Evolutionary conservation across 2,329 filamentous ascomycete genomes (phyloP).

Genomic region (Aspergillus fructus): DNA sequence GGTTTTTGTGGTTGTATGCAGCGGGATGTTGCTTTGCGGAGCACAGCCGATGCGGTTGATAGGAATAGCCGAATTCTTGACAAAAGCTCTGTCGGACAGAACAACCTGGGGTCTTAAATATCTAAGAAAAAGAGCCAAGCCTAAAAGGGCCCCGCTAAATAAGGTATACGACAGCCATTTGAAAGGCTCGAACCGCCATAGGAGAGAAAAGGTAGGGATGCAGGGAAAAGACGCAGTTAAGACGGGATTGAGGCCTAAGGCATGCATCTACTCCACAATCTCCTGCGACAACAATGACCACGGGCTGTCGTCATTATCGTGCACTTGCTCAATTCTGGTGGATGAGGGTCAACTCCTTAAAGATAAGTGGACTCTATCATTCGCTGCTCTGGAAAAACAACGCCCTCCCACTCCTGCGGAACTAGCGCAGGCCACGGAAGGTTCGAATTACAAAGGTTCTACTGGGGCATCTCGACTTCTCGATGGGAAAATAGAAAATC

Average conservation of each 20-base stretch:
- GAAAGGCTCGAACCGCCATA: neutral
- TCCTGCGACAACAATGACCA: neutral
- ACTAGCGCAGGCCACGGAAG: neutral
- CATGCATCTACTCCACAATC: neutral
- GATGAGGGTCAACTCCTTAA: neutral
- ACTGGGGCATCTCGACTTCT: neutral
- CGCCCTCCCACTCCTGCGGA: neutral
- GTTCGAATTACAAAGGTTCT: neutral
- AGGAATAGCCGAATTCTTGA: neutral
- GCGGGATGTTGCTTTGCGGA: neutral
- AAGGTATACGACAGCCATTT: neutral
- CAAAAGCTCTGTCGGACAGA: neutral
- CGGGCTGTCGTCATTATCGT: neutral
- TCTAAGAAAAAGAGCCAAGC: neutral
- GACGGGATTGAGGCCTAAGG: neutral
- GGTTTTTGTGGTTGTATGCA: neutral
- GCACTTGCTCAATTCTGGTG: neutral
- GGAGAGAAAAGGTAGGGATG: neutral
- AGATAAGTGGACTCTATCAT: neutral
- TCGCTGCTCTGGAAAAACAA: neutral
- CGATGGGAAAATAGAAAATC: neutral
- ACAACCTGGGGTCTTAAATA: neutral
- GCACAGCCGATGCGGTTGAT: neutral
- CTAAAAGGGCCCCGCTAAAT: neutral
- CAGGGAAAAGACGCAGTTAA: neutral